Evolutionary conservation across 148 eudicot genomes (phyloP), one percentile per base, ranked within the genome.

Genomic region (Dysphania ambrosioides): DNA sequence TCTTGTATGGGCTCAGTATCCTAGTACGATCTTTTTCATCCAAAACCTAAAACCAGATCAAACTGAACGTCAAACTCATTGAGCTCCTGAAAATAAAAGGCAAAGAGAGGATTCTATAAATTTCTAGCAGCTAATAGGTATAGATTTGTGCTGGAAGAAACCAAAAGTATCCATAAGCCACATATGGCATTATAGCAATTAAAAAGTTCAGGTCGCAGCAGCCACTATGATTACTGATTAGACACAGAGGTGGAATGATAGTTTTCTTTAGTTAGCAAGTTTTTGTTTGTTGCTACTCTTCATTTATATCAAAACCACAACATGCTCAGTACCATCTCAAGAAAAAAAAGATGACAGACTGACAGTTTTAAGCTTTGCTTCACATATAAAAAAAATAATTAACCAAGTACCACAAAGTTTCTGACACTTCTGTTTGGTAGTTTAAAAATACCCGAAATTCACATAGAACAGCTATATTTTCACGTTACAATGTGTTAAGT

Each of bases 1-100:
- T 92, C 79, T 83, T 82, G 86, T 86, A 82, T 10, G 99, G 99
- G 27, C 85, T 66, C 68, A 94, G 68, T 72, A 94, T 88, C 72
- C 88, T 85, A 65, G 78, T 79, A 24, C 80, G 85, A 53, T 86
- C 93, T 26, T 78, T 69, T 59, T 88, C 91, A 57, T 83, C 88
- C 74, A 86, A 70, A 67, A 88, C 40, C 98, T 92, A 66, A 53
- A 83, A 62, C 63, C 76, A 81, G 24, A 31, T 53, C 11, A 64
- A 68, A 58, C 30, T 64, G 38, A 26, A 59, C 3, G 67, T 56
- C 60, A 66, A 3, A 40, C 41, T 59, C 38, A 26, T 6, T 23
- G 34, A 49, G 65, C 30, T 31, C 4, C 47, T 5, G 0, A 34
- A 65, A 65, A 44, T 65, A 19, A 21, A n/a, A n/a, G 36, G 10